phyloP scores from a whole-genome alignment of 2,329 filamentous ascomycete genomes.

The Aspergillus ochraceus region DNA sequence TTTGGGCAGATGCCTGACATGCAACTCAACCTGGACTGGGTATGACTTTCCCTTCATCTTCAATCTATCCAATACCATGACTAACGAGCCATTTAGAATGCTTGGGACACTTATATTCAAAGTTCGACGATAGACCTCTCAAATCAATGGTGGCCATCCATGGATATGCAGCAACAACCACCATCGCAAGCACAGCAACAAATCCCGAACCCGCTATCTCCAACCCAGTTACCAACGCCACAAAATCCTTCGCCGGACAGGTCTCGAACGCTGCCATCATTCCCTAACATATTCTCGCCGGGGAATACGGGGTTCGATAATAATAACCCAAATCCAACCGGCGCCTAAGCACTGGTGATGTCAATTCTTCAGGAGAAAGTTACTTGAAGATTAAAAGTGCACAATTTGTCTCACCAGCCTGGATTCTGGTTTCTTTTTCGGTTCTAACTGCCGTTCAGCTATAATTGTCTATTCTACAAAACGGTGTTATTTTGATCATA shows the following conservation, averaged over 20 bases:
- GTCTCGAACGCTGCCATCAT: constrained; percentile 15
- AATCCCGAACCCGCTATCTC: constrained; percentile 21
- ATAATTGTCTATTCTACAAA: neutral
- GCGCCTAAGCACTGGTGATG: neutral
- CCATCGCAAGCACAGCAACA: constrained; percentile 16
- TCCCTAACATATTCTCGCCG: constrained; percentile 15
- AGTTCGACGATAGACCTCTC: constrained; percentile 50
- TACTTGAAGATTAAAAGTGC: neutral
- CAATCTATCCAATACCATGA: constrained; percentile 20
- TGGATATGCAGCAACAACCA: constrained; percentile 28
- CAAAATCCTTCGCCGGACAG: constrained; percentile 18
- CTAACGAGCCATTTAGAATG: constrained; percentile 50
- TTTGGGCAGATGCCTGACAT: constrained; percentile 58
- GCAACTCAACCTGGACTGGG: constrained; percentile 62
- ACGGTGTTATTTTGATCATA: neutral
- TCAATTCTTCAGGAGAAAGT: neutral
- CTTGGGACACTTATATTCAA: constrained; percentile 70
- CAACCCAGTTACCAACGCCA: constrained; percentile 19
- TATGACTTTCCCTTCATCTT: constrained; percentile 41
- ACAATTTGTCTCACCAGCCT: neutral
- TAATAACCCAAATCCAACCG: constrained; percentile 1
- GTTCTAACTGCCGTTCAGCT: neutral
- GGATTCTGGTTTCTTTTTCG: neutral
- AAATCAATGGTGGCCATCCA: constrained; percentile 40
- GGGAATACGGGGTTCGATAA: constrained; percentile 15